phyloP scores from a whole-genome alignment of 371 early-diverging fungal genomes.

The Aphelidium insulamus region DNA sequence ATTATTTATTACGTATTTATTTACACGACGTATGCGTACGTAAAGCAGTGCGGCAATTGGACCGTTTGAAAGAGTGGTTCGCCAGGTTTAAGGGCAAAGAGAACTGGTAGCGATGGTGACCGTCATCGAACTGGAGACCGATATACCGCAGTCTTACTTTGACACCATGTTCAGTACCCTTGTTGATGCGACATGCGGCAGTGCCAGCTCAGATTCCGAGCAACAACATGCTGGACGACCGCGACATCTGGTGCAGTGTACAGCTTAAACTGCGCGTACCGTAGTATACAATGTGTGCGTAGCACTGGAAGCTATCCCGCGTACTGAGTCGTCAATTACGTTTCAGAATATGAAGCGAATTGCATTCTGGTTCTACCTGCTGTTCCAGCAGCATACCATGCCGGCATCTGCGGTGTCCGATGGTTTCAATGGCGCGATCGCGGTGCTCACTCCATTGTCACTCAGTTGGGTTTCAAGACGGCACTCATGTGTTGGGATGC shows the following conservation, averaged over 20 bases:
- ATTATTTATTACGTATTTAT: too few species aligned
- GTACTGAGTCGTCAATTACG: too few species aligned
- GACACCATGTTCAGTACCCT: constrained; percentile 44
- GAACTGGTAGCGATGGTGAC: constrained; percentile 15
- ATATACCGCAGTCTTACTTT: constrained; percentile 43
- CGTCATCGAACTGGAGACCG: constrained; percentile 25
- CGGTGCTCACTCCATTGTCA: constrained; percentile 22
- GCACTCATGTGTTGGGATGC: constrained; percentile 43
- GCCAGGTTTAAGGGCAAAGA: constrained; percentile 22
- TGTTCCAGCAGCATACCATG: constrained; percentile 68
- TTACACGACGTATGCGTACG: too few species aligned
- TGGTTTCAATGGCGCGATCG: constrained; percentile 30
- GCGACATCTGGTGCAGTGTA: constrained; percentile 57
- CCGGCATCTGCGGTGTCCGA: constrained; percentile 24
- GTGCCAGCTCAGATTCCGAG: constrained; percentile 46
- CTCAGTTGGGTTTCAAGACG: constrained; percentile 39
- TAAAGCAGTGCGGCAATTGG: constrained; percentile 22
- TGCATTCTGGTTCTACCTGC: constrained; percentile 52
- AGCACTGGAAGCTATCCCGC: too few species aligned
- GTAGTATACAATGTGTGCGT: constrained; percentile 36
- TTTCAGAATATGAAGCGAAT: constrained; percentile 31
- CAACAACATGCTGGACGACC: constrained; percentile 56
- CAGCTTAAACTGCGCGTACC: constrained; percentile 80
- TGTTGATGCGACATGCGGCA: constrained; percentile 29
- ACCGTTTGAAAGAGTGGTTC: constrained; percentile 33